Evolutionary conservation across 2,329 filamentous ascomycete genomes (phyloP).

Genomic region (Colletotrichum sp.): DNA sequence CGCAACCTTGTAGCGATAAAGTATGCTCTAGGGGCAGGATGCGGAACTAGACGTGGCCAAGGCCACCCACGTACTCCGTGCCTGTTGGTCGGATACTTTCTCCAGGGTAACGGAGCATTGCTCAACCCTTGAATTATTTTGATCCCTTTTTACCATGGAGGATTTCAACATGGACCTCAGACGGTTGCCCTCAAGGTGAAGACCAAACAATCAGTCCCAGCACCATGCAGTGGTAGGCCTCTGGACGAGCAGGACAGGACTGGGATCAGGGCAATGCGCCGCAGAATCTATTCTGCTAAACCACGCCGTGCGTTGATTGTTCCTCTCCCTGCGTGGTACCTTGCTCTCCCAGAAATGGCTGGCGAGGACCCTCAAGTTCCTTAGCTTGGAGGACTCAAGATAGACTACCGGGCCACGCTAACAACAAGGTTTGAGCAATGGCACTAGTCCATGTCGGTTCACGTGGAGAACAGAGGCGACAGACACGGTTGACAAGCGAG

Average conservation of each 20-base stretch:
- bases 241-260: background rate
- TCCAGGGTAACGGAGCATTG: background rate
- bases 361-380: background rate
- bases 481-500: constrained; percentile 9
- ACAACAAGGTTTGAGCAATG: constrained; percentile 6
- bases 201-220: background rate
- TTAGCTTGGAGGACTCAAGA: background rate
- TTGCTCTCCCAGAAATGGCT: background rate
- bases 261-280: background rate
- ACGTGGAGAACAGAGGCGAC: constrained; percentile 10
- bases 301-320: background rate
- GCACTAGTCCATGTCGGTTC: constrained; percentile 11
- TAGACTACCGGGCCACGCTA: constrained; percentile 5
- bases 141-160: background rate
- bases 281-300: background rate
- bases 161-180: background rate
- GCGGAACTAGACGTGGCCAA: background rate
- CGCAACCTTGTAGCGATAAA: background rate
- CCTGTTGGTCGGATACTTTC: background rate
- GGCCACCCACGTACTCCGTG: background rate
- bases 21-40: background rate
- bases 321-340: background rate
- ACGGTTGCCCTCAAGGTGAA: background rate
- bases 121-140: background rate
- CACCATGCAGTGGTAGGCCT: background rate